These are phyloP conservation scores for Neonectria sp. DNA, from an alignment of 2,329 filamentous ascomycete species.

Conservation along the genomic window DNA sequence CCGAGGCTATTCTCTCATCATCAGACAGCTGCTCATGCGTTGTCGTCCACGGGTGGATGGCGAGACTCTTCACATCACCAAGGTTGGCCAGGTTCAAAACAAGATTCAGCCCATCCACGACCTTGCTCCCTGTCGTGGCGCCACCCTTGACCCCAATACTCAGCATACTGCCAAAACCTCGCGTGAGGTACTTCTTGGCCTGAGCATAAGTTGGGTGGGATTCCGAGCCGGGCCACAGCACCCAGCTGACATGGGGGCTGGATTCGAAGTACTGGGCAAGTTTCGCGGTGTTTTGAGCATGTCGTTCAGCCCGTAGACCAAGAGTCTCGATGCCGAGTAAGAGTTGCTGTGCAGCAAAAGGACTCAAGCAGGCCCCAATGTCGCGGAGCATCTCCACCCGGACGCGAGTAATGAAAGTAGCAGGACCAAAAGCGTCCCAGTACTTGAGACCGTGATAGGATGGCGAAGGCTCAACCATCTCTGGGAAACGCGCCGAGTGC, in stretches of 20 bases:
- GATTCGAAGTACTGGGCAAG: slow-evolving; percentile 78
- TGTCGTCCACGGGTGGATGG: slow-evolving; percentile 81
- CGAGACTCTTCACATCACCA: slow-evolving; percentile 80
- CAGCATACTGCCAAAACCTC: slow-evolving; percentile 79
- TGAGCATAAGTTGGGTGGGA: slow-evolving; percentile 72
- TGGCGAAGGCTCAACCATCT: background rate
- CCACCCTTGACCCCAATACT: slow-evolving; percentile 80
- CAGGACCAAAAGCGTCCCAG: slow-evolving; percentile 77
- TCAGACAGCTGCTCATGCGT: slow-evolving; percentile 80
- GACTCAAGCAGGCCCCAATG: slow-evolving; percentile 76
- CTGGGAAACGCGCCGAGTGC: slow-evolving; percentile 3
- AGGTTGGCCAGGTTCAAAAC: slow-evolving; percentile 79
- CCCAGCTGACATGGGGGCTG: slow-evolving; percentile 79
- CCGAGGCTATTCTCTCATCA: slow-evolving; percentile 75
- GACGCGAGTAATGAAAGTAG: slow-evolving; percentile 76
- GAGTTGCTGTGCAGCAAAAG: slow-evolving; percentile 81
- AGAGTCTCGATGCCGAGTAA: slow-evolving; percentile 80
- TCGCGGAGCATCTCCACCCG: slow-evolving; percentile 81
- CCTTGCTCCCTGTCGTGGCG: slow-evolving; percentile 38
- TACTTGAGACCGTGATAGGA: slow-evolving; percentile 78
- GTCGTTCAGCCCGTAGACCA: slow-evolving; percentile 75
- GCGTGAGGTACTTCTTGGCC: slow-evolving; percentile 78
- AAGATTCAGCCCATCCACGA: slow-evolving; percentile 82
- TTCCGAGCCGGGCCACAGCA: slow-evolving; percentile 74
- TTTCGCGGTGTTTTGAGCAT: slow-evolving; percentile 75